phyloP scores from a whole-genome alignment of 768 basidiomycete genomes.

The Psilocybe subaeruginosa region DNA sequence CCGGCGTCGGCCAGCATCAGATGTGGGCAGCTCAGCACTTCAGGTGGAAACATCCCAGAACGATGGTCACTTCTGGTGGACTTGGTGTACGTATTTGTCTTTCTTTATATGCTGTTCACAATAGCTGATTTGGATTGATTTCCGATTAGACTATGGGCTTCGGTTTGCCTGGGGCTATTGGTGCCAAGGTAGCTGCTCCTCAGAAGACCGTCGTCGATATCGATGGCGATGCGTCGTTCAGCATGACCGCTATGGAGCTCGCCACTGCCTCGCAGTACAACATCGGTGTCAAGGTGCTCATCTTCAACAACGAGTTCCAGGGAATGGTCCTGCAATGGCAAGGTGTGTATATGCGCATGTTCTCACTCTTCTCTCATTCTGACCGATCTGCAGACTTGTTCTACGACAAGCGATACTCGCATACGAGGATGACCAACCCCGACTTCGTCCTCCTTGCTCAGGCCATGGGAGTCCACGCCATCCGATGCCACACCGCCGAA shows the following conservation, averaged over 20 bases:
- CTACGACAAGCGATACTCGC: slow-evolving; percentile 96
- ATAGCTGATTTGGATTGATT: slow-evolving; percentile 4
- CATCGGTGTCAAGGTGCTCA: slow-evolving; percentile 93
- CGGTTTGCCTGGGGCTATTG: slow-evolving; percentile 92
- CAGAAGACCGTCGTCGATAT: slow-evolving; percentile 94
- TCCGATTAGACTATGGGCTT: slow-evolving; percentile 91
- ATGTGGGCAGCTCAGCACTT: slow-evolving; percentile 99
- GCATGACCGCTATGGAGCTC: slow-evolving; percentile 99
- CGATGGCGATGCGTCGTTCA: slow-evolving; percentile 97
- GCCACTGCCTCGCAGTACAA: slow-evolving; percentile 88
- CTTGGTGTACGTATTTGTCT: slow-evolving; percentile 70
- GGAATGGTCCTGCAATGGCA: slow-evolving; percentile 99
- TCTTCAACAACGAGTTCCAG: slow-evolving; percentile 97
- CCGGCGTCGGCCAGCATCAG: slow-evolving; percentile 99
- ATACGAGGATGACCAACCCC: slow-evolving; percentile 94
- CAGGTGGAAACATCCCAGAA: slow-evolving; percentile 85
- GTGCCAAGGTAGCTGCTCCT: slow-evolving; percentile 95
- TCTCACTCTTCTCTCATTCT: slow-evolving; percentile 13
- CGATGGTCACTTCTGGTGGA: slow-evolving; percentile 93
- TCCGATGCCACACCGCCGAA: slow-evolving; percentile 67
- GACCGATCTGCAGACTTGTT: slow-evolving; percentile 93
- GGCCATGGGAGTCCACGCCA: slow-evolving; percentile 92
- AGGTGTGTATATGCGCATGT: slow-evolving; percentile 50
- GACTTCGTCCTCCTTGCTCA: slow-evolving; percentile 90
- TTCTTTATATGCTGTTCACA: slow-evolving; percentile 5